Conservation (phyloP, 371 early-diverging fungal species). For the Lichtheimia corymbifera region DNA sequence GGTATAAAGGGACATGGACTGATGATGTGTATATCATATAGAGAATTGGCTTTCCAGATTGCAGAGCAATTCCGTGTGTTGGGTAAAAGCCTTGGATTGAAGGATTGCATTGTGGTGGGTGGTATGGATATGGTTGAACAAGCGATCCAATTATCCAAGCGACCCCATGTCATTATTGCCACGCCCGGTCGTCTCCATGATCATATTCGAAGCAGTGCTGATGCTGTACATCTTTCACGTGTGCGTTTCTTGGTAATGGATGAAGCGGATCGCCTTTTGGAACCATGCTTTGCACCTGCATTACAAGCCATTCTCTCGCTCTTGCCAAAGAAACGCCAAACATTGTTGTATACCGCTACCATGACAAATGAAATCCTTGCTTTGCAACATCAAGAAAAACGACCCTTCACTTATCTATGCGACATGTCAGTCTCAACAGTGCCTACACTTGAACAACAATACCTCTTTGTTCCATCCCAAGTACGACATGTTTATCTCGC, state of each 20-base stretch:
- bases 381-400: constrained; percentile 47
- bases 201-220: constrained; percentile 79
- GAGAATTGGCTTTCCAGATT: constrained; percentile 97
- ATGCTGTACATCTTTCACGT: constrained; percentile 62
- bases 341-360: constrained; percentile 96
- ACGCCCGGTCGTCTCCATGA: constrained; percentile 98
- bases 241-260: constrained; percentile 87
- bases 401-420: constrained; percentile 84
- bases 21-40: constrained; percentile 12
- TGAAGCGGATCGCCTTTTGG: constrained; percentile 96
- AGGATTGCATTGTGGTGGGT: constrained; percentile 92
- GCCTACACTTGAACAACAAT: constrained; percentile 84
- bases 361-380: constrained; percentile 84
- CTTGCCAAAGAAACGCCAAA: constrained; percentile 85
- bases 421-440: constrained; percentile 81
- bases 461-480: constrained; percentile 92
- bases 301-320: constrained; percentile 76
- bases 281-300: constrained; percentile 82
- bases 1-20: not conserved
- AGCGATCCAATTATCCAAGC: constrained; percentile 79
- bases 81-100: constrained; percentile 87
- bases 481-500: constrained; percentile 90
- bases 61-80: constrained; percentile 94
- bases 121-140: constrained; percentile 95
- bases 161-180: constrained; percentile 96